Conservation (phyloP, 495 filamentous ascomycete genomes). For the Mycothermus thermophilus region DNA sequence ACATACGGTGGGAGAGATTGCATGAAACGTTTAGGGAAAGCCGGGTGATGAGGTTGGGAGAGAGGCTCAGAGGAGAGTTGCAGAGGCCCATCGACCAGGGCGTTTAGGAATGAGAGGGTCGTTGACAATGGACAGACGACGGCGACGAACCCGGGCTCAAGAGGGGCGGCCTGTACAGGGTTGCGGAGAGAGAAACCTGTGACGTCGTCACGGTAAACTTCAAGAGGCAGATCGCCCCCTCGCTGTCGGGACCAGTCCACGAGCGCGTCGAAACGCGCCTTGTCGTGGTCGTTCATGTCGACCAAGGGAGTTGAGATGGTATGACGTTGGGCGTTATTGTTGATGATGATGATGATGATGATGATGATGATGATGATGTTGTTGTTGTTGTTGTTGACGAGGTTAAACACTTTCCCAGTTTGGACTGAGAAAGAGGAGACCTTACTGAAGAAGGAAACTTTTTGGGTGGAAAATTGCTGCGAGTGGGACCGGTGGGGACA, state of each 20-base stretch:
- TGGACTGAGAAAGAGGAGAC: no score
- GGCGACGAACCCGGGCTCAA: constrained; percentile 18
- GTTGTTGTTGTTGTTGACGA: no score
- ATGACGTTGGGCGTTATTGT: no score
- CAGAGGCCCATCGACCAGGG: constrained; percentile 19
- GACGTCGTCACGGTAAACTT: constrained; percentile 30
- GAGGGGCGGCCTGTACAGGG: constrained; percentile 3
- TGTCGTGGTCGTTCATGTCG: constrained; percentile 17
- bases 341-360: no score
- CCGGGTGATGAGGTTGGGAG: background rate
- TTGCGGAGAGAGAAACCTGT: constrained; percentile 31
- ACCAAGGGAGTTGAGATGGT: no score
- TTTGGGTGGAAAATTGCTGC: no score
- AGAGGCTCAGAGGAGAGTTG: background rate
- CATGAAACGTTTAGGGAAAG: constrained; percentile 29
- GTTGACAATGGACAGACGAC: constrained; percentile 25
- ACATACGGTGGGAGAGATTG: constrained; percentile 27
- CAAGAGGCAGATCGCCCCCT: constrained; percentile 28
- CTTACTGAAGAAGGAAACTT: no score
- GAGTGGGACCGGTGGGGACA: no score
- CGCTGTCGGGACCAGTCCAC: constrained; percentile 22
- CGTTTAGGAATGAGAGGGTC: constrained; percentile 34
- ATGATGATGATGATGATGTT: no score
- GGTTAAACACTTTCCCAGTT: no score
- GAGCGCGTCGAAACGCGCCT: constrained; percentile 11